Base-by-base conservation (phyloP, 1,284 basidiomycete genomes). In the Heterobasidion parviporum region DNA sequence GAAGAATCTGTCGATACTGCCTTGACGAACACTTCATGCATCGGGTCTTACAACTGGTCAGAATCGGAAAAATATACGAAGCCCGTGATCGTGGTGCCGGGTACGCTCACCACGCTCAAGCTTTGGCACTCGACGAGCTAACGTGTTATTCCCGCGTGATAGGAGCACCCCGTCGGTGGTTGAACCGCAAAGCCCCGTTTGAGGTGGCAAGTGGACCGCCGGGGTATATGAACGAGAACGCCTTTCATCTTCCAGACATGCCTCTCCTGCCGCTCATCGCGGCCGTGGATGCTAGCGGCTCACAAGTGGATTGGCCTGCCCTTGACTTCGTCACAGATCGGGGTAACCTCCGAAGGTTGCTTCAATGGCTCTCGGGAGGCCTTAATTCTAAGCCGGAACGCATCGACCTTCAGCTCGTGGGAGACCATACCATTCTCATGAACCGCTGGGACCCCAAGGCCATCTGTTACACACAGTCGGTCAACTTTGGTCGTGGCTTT, bases 241-340 rank as follows among this genome's bases (percentile, higher is more conserved):
- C 14, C 16, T 16, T 14, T 44, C 41, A 5, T 16, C 14, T 44
- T 14, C 41, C 41, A 3, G 3, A 14, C 41, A 44, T 16, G 12
- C 41, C 41, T 44, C 41, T 44, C 16, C 41, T 44, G 2, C 41
- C 41, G 41, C 41, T 44, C 41, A 14, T 44, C 16, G 14, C 16
- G 12, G 41, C 41, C 16, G 41, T 44, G 14, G 41, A 44, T 16
- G 41, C 56, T 54, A 52, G 45, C 48, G 51, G 51, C 48, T 51
- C 35, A 53, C 46, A 47, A 41, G 58, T 82, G 48, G 72, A 80
- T 55, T 82, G 82, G 77, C 52, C 69, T 5, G 58, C 67, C 0
- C 65, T 80, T 46, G 81, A 85, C 61, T 68, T 84, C 56, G 69
- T 85, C 52, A 81, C 81, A 0, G 81, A 83, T 62, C 72, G 82